Conservation (phyloP, 1,139 yeast species). For the Blastobotrys petasosporus region DNA sequence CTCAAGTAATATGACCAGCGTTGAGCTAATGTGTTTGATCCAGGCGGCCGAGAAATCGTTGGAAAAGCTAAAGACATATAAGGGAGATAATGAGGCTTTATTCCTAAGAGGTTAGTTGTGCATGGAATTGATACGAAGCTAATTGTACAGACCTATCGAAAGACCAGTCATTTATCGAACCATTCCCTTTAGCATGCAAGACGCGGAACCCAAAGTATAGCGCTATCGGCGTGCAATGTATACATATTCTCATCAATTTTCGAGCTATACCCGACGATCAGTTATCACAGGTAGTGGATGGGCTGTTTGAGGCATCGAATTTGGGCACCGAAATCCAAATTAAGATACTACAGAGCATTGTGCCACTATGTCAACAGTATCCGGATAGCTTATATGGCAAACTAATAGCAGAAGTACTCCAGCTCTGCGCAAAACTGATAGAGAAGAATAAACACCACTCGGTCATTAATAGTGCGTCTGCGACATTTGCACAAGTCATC, state of each 20-base stretch:
- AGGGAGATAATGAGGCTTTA: constrained; percentile 26
- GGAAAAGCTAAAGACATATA: constrained; percentile 40
- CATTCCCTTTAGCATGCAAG: constrained; percentile 67
- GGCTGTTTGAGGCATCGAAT: constrained; percentile 68
- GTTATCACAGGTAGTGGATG: constrained; percentile 52
- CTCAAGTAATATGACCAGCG: neutral
- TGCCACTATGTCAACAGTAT: constrained; percentile 65
- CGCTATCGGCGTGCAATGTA: constrained; percentile 62
- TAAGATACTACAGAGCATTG: constrained; percentile 79
- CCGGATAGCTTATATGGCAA: constrained; percentile 49
- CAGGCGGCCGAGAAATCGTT: constrained; percentile 60
- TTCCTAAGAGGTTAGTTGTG: constrained; percentile 29
- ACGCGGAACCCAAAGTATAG: constrained; percentile 71
- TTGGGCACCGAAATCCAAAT: constrained; percentile 78
- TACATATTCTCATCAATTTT: constrained; percentile 52
- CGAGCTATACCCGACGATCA: constrained; percentile 49
- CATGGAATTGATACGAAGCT: neutral
- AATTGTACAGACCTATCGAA: constrained; percentile 31
- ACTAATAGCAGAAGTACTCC: constrained; percentile 52
- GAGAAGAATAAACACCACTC: constrained; percentile 63
- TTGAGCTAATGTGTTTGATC: neutral
- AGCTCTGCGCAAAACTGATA: constrained; percentile 67
- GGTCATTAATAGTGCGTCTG: constrained; percentile 88
- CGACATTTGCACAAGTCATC: constrained; percentile 81
- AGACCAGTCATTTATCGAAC: constrained; percentile 53